Conservation (phyloP, 1,139 yeast genomes). For the Sugiyamaella novakii region DNA sequence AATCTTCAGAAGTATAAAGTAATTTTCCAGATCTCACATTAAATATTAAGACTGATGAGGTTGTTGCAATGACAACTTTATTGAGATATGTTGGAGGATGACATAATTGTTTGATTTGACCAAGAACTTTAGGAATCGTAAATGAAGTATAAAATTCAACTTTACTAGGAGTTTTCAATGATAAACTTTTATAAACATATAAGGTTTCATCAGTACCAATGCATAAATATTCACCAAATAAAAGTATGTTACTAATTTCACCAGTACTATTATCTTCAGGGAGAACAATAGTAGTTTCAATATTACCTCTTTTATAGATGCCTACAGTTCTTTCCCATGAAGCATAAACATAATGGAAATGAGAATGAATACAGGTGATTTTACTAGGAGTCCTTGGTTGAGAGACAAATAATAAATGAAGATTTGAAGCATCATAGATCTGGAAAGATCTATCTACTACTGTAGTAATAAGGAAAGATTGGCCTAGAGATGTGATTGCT, state of each 20-base stretch:
- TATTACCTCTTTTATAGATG: conserved; percentile 77
- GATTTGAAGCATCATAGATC: conserved; percentile 87
- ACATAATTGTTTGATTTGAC: conserved; percentile 64
- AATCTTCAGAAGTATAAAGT: conserved; percentile 57
- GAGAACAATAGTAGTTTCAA: conserved; percentile 57
- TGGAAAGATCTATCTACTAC: conserved; percentile 90
- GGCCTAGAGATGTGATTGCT: conserved; percentile 86
- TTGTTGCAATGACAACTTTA: conserved; percentile 74
- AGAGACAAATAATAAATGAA: conserved; percentile 85
- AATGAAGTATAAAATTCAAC: conserved; percentile 69
- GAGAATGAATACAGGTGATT: conserved; percentile 75
- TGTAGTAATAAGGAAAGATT: conserved; percentile 84
- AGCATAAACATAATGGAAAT: conserved; percentile 82
- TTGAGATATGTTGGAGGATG: conserved; percentile 94
- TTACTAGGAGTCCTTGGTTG: conserved; percentile 70
- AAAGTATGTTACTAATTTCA: conserved; percentile 47
- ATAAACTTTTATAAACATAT: conserved; percentile 60
- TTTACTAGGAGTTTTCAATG: conserved; percentile 37
- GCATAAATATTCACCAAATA: conserved; percentile 80
- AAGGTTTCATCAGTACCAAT: conserved; percentile 59
- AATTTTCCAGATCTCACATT: conserved; percentile 80
- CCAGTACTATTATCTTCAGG: conserved; percentile 37
- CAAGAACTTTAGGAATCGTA: conserved; percentile 59
- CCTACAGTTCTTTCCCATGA: conserved; percentile 74
- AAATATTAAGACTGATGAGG: conserved; percentile 57